Base-by-base conservation (phyloP, 2,329 filamentous ascomycete genomes). In the Claviceps citrina region DNA sequence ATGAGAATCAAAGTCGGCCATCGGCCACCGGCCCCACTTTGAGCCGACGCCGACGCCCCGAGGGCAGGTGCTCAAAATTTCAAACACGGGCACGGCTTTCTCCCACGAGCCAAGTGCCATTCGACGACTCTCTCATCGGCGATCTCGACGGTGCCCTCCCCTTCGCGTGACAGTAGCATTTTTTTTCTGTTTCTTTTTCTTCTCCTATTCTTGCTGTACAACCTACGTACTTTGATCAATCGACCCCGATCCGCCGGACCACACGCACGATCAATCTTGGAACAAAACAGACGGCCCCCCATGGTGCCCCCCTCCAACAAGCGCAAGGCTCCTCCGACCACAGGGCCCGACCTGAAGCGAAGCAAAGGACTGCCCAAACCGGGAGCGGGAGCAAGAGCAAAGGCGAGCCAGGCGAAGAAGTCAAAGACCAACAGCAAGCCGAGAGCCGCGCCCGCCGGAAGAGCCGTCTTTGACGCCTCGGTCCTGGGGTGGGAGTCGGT, bases 401-500 rank as follows among this genome's bases (percentile, higher is more conserved):
- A 36, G 24, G 16, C 40, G 20, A 20, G n/a, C 39, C 10, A 37
- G 13, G 15, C 30, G 30, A 39, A 41, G 24, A 37, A 42, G 20
- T 6, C 26, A 27, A 38, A 40, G 37, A 28, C n/a, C 31, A 40
- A 25, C 31, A 40, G 26, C 31, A 43, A 40, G 18, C 18, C 46
- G 12, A 49, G 46, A 30, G 41, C 35, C 36, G 45, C 46, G 16
- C 48, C 51, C 42, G 44, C 37, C 36, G 44, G 2, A 38, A 28
- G 34, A 43, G 16, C 53, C 47, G 31, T 63, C 2, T 61, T 72
- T 18, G 61, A 64, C 32, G 58, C 66, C 24, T 59, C 67, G 46
- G 60, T 67, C 1, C 59, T 80, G 32, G 57, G 62, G 55, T 80
- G 76, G 76, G 65, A 71, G 49, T 78, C 89, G 34, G 84, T 95